These are phyloP conservation scores for Beauveria medogensis DNA, from an alignment of 2,329 filamentous ascomycete genomes.

Conservation along the genomic window DNA sequence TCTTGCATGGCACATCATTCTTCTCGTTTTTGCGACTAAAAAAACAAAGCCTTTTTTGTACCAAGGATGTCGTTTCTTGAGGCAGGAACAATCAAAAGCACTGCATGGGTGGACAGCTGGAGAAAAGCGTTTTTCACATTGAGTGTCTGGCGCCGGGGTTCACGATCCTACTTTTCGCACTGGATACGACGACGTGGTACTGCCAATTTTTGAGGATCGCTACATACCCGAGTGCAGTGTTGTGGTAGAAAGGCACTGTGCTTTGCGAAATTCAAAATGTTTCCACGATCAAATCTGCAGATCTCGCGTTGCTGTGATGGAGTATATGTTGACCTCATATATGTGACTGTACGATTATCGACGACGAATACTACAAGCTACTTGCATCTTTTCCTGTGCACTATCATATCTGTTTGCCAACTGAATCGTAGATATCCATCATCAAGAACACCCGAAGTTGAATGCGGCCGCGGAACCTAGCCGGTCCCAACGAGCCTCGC, in stretches of 20 bases:
- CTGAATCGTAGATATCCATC: no score
- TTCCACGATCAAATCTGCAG: slow-evolving; percentile 10
- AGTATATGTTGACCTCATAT: neutral
- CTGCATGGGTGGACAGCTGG: slow-evolving; percentile 52
- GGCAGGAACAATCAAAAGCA: slow-evolving; percentile 31
- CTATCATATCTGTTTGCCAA: no score
- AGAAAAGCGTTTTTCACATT: slow-evolving; percentile 45
- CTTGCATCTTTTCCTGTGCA: neutral
- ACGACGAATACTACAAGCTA: neutral
- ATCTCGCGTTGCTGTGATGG: slow-evolving; percentile 1
- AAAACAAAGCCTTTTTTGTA: slow-evolving; percentile 29
- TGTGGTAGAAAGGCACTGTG: slow-evolving; percentile 40
- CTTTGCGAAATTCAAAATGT: slow-evolving; percentile 49
- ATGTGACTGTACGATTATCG: slow-evolving; percentile 7
- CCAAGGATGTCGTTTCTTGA: slow-evolving; percentile 36
- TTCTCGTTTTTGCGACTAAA: slow-evolving; percentile 35
- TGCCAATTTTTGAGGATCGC: slow-evolving; percentile 52
- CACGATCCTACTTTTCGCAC: slow-evolving; percentile 20
- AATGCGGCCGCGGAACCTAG: no score
- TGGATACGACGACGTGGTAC: slow-evolving; percentile 53
- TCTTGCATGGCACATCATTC: slow-evolving; percentile 59
- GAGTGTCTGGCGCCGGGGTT: slow-evolving; percentile 38
- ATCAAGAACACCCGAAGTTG: no score
- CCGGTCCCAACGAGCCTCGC: no score
- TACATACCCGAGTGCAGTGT: slow-evolving; percentile 50